Evolutionary conservation across 1,139 yeast species (phyloP), one percentile per base, ranked within the genome.

Genomic region (Petasospora fabianii): DNA sequence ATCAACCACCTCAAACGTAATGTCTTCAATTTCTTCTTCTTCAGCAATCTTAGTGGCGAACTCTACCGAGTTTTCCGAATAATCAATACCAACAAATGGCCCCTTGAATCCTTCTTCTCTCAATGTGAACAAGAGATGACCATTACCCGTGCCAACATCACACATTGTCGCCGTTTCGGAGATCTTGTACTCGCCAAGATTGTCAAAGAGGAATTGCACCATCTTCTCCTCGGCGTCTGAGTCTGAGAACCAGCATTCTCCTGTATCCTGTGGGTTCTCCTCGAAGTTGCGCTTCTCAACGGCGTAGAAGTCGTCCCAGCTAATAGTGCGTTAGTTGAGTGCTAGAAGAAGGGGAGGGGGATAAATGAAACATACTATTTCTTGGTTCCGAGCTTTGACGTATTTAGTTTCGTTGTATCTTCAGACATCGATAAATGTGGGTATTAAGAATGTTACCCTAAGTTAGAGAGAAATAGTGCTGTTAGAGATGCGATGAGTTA

Each of bases 211-310:
- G 54, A 81, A 90, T 39, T 77, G 76, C 17, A 84, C 72, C 80
- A 92, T 84, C 57, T 78, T 81, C 44, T 71, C 71, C 56, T 90
- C 97, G 1, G 98, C 97, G 55, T 84, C 88, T 12, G 87, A 82
- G 55, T 94, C 97, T 49, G 84, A 81, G 60, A 92, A 92, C 98
- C 98, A 94, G 59, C 90, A 77, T 61, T 92, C 98, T 3, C 98
- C 98, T 1, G 90, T 80, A 58, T 92, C 97, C 15, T 80, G 73
- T 14, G 82, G 76, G 56, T 90, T 84, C 22, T 75, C 74, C 30
- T 69, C 59, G 55, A 85, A 90, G 62, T 90, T 90, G 31, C 61
- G 55, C 48, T 77, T 73, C 58, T 92, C 98, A 27, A 75, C 59
- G 30, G 75, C 65, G 62, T 92, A 92, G 58, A 92, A 86, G 41